phyloP scores from a whole-genome alignment of 2,329 filamentous ascomycete genomes.

The Xylaria polymorpha region DNA sequence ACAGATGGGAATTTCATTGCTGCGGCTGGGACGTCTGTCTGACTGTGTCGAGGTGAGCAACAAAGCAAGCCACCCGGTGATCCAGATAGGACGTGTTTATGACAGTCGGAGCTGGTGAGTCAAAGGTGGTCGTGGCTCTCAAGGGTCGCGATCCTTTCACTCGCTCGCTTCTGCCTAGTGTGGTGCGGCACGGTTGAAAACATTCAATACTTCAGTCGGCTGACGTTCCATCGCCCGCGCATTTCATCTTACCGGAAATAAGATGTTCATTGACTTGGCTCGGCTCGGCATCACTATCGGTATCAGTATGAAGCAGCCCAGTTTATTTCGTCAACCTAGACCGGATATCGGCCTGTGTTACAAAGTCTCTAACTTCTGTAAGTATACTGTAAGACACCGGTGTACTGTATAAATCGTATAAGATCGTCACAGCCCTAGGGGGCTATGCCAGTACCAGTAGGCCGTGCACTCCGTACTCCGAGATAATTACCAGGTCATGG shows the following conservation, averaged over 20 bases:
- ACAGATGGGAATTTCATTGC: constrained; percentile 4
- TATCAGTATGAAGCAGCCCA: too few species aligned
- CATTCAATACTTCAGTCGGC: background rate
- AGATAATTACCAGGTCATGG: too few species aligned
- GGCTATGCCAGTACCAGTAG: too few species aligned
- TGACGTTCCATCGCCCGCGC: background rate
- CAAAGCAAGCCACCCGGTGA: background rate
- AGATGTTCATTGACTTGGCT: too few species aligned
- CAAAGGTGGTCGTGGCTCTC: background rate
- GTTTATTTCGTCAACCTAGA: too few species aligned
- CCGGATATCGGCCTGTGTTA: too few species aligned
- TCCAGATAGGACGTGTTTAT: background rate
- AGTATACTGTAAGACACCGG: too few species aligned
- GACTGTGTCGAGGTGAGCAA: background rate
- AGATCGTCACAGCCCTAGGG: too few species aligned
- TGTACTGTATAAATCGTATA: too few species aligned
- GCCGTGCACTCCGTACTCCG: too few species aligned
- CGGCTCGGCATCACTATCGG: too few species aligned
- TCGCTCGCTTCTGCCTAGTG: background rate
- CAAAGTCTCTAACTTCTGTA: too few species aligned
- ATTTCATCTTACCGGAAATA: background rate
- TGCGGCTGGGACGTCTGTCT: background rate
- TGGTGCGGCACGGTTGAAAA: background rate
- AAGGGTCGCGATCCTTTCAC: background rate
- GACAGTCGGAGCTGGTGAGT: background rate